Evolutionary conservation across 2,329 filamentous ascomycete genomes (phyloP), one percentile per base, ranked within the genome.

Genomic region (Pyricularia sp.): DNA sequence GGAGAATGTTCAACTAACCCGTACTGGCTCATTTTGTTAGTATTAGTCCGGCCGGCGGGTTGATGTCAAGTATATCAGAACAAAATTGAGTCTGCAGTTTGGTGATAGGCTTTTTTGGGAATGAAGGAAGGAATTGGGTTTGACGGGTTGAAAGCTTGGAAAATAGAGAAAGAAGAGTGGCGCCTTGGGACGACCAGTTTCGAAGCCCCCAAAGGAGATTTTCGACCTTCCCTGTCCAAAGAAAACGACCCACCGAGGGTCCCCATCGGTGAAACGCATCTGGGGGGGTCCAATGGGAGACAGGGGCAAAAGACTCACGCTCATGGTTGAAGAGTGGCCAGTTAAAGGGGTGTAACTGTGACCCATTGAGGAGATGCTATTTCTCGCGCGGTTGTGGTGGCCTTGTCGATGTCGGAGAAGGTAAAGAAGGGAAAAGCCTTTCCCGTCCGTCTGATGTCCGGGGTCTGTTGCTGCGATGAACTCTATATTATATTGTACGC

Each of bases 21-120:
- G 84, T 86, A 86, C 84, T 86, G 79, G 70, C 75, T 73, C 78
- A 82, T 80, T 4, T 68, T 77, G 77, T 82, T 74, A 81, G 80
- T 74, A 70, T 58, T 69, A 59, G 42, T 61, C 58, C 58, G 58
- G 17, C 58, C 58, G 58, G 58, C 58, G 58, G 58, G 58, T 61
- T 23, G n/a, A 26, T 61, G n/a, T 61, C 9, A 12, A 26, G 25
- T 61, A 61, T 61, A 67, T 61, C 36, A 25, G 25, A 12, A 65
- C 63, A 23, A 61, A 59, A 5, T 17, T 55, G 58, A 61, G 23
- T 17, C 9, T 61, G 58, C 58, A 61, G 42, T 50, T 25, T 61
- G 58, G 23, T 61, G 58, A 61, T 26, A 61, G 58, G 58, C 25
- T 61, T 61, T 61, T 61, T 61, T 26, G 58, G 23, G 58, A 61